Base-by-base conservation (phyloP, 148 eudicot genomes). In the Camellia japonica region DNA sequence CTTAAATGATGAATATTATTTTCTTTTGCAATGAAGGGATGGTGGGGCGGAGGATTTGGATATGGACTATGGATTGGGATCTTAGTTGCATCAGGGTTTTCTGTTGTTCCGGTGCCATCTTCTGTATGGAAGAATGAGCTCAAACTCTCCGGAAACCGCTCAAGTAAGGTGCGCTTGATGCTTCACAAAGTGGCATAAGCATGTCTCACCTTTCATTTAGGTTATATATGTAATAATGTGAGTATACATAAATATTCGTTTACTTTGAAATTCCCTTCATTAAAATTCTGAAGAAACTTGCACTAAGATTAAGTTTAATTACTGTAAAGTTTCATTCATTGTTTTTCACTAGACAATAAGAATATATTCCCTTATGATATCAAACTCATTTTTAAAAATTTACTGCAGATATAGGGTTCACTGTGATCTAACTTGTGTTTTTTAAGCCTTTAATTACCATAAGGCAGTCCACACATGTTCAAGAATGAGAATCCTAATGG, bases 41-140 rank as follows among this genome's bases (percentile, higher is more conserved):
- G 98, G 97, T 91, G 94, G 94, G 87, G 95, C 74, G 94, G 95
- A 75, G 98, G 98, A 88, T 94, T 91, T 87, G 89, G 90, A 73
- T 94, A 94, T 81, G 98, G 98, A 67, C 71, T 93, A 77, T 94
- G 98, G 98, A 90, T 94, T 60, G 98, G 98, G 11, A 72, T 87
- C 72, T 82, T 93, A 80, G 95, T 94, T 85, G 95, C 98, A 67
- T 96, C 99, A 8, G 98, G 97, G 74, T 89, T 92, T 83, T 90
- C 97, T 69, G 98, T 96, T 85, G 83, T 92, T 86, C 99, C 99
- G 2, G 88, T 96, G 80, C 90, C 98, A 66, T 90, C 98, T 20
- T 19, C 5, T 56, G 78, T 84, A 15, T 96, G 99, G 99, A 96
- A 96, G 87, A 93, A 79, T 68, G 87, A 83, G 79, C 93, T 93